Percentiles rank a stretch among this genome's conserved stretches.
phyloP scores from a whole-genome alignment of 2,329 filamentous ascomycete species.

The Helminthosporium solani region DNA sequence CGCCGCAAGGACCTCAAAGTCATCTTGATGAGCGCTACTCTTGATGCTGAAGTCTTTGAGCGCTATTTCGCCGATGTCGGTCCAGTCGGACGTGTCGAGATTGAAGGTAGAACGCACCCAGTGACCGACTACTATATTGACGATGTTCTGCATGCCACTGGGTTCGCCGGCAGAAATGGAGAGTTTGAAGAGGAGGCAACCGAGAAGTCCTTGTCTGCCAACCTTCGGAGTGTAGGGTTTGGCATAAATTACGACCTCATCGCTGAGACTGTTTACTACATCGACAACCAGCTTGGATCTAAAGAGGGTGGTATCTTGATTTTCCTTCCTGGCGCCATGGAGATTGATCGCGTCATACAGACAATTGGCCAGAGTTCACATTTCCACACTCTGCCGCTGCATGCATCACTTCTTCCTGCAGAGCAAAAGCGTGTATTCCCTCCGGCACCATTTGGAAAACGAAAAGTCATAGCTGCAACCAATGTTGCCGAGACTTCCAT shows the following conservation, averaged over 20 bases:
- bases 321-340: slow-evolving; percentile 87
- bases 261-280: slow-evolving; percentile 73
- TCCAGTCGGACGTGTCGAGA: slow-evolving; percentile 78
- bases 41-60: slow-evolving; percentile 83
- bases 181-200: slow-evolving; percentile 54
- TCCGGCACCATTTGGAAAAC: slow-evolving; percentile 71
- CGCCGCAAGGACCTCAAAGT: slow-evolving; percentile 78
- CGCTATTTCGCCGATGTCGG: slow-evolving; percentile 75
- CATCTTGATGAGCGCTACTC: slow-evolving; percentile 92
- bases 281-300: slow-evolving; percentile 73
- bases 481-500: slow-evolving; percentile 99
- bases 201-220: slow-evolving; percentile 46
- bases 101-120: slow-evolving; percentile 84
- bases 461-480: slow-evolving; percentile 91
- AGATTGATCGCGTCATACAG: slow-evolving; percentile 81
- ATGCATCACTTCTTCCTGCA: slow-evolving; percentile 83
- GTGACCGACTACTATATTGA: slow-evolving; percentile 89
- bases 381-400: slow-evolving; percentile 80
- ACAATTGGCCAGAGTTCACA: slow-evolving; percentile 64
- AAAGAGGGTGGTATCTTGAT: slow-evolving; percentile 88
- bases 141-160: slow-evolving; percentile 78
- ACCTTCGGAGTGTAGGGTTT: slow-evolving; percentile 57
- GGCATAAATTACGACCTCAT: slow-evolving; percentile 92
- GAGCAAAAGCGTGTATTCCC: slow-evolving; percentile 89
- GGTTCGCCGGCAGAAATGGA: slow-evolving; percentile 59